Percentiles rank a stretch among this genome's conserved stretches.
phyloP scores from a whole-genome alignment of 2,329 filamentous ascomycete species.

The Epichloe typhina region DNA sequence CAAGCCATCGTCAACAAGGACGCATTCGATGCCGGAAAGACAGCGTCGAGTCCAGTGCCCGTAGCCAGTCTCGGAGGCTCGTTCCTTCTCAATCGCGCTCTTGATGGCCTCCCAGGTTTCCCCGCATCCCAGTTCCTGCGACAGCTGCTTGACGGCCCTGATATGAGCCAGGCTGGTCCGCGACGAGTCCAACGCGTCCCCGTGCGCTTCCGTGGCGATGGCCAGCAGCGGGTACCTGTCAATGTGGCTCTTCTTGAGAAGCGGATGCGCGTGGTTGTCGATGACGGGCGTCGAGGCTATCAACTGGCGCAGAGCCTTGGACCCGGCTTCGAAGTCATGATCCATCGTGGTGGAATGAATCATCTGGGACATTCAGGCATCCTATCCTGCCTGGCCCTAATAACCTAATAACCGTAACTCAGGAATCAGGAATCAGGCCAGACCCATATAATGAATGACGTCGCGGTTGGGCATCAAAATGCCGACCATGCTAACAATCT shows the following conservation, averaged over 20 bases:
- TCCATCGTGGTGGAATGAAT: neutral
- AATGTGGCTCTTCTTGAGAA: conserved; percentile 40
- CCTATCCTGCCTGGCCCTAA: no score
- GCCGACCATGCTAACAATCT: neutral
- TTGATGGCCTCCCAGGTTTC: conserved; percentile 46
- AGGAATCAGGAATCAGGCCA: no score
- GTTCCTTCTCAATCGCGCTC: conserved; percentile 28
- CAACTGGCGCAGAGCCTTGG: conserved; percentile 18
- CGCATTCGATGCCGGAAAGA: conserved; percentile 56
- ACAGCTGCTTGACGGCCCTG: conserved; percentile 55
- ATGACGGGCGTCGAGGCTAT: conserved; percentile 50
- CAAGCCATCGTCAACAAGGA: conserved; percentile 70
- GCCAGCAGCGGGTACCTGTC: conserved; percentile 37
- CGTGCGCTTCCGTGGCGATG: conserved; percentile 61
- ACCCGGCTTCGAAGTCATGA: neutral
- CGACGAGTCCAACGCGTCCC: conserved; percentile 50
- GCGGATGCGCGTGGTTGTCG: conserved; percentile 60
- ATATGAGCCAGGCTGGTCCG: conserved; percentile 53
- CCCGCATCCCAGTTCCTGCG: conserved; percentile 48
- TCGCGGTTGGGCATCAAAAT: neutral
- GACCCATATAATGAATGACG: neutral
- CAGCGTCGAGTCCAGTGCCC: conserved; percentile 49
- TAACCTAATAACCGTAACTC: no score
- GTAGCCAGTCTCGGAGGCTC: conserved; percentile 26
- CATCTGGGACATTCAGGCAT: no score